Conservation (phyloP, 129 eudicot genomes). For the Dittrichia graveolens region DNA sequence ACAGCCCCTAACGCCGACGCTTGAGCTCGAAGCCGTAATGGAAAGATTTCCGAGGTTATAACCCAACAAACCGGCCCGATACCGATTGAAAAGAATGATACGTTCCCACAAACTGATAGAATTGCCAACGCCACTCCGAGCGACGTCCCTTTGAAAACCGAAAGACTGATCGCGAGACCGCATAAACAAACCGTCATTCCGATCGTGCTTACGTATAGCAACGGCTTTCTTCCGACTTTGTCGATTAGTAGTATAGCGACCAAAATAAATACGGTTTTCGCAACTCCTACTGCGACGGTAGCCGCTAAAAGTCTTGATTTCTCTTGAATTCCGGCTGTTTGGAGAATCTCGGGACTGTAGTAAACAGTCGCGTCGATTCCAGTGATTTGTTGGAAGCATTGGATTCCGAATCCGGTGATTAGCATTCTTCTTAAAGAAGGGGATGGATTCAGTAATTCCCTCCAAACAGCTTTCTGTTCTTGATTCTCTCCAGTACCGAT, state of each 20-base stretch:
- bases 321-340: slow-evolving; percentile 58
- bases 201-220: slow-evolving; percentile 63
- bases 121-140: slow-evolving; percentile 53
- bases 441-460: slow-evolving; percentile 62
- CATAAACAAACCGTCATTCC: slow-evolving; percentile 70
- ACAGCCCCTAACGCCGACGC: slow-evolving; percentile 73
- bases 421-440: slow-evolving; percentile 64
- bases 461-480: slow-evolving; percentile 77
- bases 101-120: slow-evolving; percentile 65
- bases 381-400: slow-evolving; percentile 69
- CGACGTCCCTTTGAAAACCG: slow-evolving; percentile 34
- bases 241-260: slow-evolving; percentile 62
- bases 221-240: slow-evolving; percentile 62
- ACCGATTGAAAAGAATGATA: slow-evolving; percentile 80
- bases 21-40: slow-evolving; percentile 72
- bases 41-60: slow-evolving; percentile 70
- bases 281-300: slow-evolving; percentile 67
- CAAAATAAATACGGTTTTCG: slow-evolving; percentile 63
- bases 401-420: slow-evolving; percentile 77
- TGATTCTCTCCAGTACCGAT: slow-evolving; percentile 42
- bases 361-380: slow-evolving; percentile 80
- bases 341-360: slow-evolving; percentile 74
- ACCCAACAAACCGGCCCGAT: slow-evolving; percentile 87
- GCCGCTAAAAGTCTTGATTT: slow-evolving; percentile 60
- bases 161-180: slow-evolving; percentile 52